phyloP scores from a whole-genome alignment of 129 eudicot genomes.

The Glebionis coronaria region DNA sequence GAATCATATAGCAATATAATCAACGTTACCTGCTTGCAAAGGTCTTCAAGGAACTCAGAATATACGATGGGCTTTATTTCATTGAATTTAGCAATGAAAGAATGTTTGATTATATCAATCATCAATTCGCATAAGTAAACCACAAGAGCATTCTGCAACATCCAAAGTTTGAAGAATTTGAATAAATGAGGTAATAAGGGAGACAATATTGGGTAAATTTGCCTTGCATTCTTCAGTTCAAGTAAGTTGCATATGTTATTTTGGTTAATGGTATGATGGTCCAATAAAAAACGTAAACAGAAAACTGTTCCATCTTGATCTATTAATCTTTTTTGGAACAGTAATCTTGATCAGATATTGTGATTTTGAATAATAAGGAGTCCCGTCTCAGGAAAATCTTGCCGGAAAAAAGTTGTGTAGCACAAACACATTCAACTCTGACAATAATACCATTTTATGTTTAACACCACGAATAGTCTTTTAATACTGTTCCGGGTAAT shows the following conservation, averaged over 20 bases:
- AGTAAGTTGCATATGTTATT: slow-evolving; percentile 10
- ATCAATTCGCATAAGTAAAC: slow-evolving; percentile 82
- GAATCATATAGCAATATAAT: slow-evolving; percentile 6
- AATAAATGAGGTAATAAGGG: not conserved
- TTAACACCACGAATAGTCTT: too few species aligned
- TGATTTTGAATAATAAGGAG: not conserved
- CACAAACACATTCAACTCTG: not conserved
- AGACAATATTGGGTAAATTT: slow-evolving; percentile 13
- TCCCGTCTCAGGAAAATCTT: not conserved
- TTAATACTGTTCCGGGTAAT: too few species aligned
- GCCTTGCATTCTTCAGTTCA: slow-evolving; percentile 1
- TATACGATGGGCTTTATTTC: slow-evolving; percentile 81
- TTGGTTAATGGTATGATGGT: not conserved
- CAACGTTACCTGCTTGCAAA: slow-evolving; percentile 86
- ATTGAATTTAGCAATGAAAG: slow-evolving; percentile 89
- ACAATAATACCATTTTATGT: not conserved
- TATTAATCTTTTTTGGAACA: not conserved
- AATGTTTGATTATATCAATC: slow-evolving; percentile 90
- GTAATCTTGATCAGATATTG: not conserved
- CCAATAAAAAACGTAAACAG: not conserved
- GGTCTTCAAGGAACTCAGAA: slow-evolving; percentile 97
- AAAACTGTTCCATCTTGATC: not conserved
- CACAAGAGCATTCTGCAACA: slow-evolving; percentile 82
- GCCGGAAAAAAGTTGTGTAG: not conserved
- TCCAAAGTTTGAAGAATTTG: slow-evolving; percentile 11